phyloP scores from a whole-genome alignment of 257 asterid species.

The Solanum stenotomum region DNA sequence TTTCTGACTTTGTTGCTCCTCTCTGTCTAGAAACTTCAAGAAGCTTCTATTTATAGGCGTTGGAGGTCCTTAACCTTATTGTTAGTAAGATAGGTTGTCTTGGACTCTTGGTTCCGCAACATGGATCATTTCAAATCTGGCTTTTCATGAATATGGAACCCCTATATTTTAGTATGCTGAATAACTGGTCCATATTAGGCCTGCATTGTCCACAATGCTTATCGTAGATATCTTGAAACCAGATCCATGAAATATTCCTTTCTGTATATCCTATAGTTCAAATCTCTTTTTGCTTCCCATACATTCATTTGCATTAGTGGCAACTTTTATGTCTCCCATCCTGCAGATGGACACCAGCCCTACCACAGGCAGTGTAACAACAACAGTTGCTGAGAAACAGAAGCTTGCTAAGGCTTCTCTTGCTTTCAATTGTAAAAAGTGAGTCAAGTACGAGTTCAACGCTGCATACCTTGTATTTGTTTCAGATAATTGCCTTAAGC shows the following conservation, averaged over 20 bases:
- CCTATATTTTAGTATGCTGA: neutral
- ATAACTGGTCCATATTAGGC: neutral
- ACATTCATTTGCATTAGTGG: neutral
- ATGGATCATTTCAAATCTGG: neutral
- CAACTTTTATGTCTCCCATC: neutral
- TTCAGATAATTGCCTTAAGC: neutral
- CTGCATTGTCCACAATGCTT: neutral
- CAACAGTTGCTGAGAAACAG: constrained; percentile 71
- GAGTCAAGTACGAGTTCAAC: constrained; percentile 14
- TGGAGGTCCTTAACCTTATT: neutral
- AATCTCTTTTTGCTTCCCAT: neutral
- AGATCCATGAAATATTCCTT: neutral
- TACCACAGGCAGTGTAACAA: constrained; percentile 89
- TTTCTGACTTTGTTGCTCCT: neutral
- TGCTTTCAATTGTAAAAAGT: constrained; percentile 84
- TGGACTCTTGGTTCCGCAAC: neutral
- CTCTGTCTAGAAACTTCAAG: neutral
- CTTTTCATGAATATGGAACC: neutral
- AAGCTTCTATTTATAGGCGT: neutral
- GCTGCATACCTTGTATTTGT: neutral
- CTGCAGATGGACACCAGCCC: constrained; percentile 89
- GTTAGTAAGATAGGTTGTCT: neutral
- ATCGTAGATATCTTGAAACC: neutral
- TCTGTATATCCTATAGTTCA: neutral
- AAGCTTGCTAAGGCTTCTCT: constrained; percentile 84